A percentile compares a stretch with the other conserved stretches of the same genome.
Evolutionary conservation across 2,329 filamentous ascomycete species (phyloP).

Genomic region (Alternaria hordeiaustralica): DNA sequence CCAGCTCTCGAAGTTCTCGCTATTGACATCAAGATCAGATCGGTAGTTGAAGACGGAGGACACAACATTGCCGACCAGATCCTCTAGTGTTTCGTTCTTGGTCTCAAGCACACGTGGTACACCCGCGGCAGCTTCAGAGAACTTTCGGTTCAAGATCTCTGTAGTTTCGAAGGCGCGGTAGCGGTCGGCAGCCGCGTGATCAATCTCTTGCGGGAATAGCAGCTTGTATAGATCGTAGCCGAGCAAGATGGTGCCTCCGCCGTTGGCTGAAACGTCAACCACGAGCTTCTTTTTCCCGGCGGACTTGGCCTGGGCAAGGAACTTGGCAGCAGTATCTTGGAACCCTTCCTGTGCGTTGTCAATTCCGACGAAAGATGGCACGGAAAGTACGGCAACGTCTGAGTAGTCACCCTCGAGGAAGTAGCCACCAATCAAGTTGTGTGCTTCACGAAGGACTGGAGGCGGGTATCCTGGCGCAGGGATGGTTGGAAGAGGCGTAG

Average conservation of each 20-base stretch:
- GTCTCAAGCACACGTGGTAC: constrained; percentile 41
- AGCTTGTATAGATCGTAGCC: constrained; percentile 68
- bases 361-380: constrained; percentile 51
- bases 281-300: constrained; percentile 66
- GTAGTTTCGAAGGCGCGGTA: constrained; percentile 59
- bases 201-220: constrained; percentile 58
- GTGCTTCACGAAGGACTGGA: constrained; percentile 50
- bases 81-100: constrained; percentile 47
- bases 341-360: constrained; percentile 43
- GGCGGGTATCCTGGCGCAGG: constrained; percentile 54
- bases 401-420: constrained; percentile 55
- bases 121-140: constrained; percentile 40
- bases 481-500: constrained; percentile 25
- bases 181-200: constrained; percentile 59
- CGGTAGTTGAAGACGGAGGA: constrained; percentile 56
- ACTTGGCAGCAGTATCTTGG: constrained; percentile 50
- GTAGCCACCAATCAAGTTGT: constrained; percentile 56
- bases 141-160: constrained; percentile 52
- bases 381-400: constrained; percentile 55
- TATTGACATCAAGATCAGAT: constrained; percentile 55
- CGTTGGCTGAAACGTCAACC: constrained; percentile 65
- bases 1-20: constrained; percentile 57
- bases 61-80: constrained; percentile 44
- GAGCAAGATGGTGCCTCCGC: constrained; percentile 65
- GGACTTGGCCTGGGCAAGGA: constrained; percentile 53